Percentiles rank a stretch among this genome's conserved stretches.
phyloP scores from a whole-genome alignment of 495 filamentous ascomycete species.

The Aspergillus affinis region DNA sequence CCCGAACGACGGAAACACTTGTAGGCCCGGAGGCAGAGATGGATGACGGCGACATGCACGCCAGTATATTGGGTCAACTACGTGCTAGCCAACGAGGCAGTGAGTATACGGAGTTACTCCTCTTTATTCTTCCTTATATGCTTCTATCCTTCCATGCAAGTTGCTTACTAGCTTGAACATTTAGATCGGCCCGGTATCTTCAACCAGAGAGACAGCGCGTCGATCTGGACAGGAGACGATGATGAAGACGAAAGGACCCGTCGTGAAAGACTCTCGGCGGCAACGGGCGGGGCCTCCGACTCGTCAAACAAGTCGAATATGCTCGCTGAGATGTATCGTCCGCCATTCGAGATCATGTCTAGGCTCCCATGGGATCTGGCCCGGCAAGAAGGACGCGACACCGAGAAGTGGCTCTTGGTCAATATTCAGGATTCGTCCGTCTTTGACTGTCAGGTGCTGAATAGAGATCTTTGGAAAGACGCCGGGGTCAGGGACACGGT shows the following conservation, averaged over 20 bases:
- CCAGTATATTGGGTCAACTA: constrained; percentile 66
- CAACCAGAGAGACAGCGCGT: constrained; percentile 67
- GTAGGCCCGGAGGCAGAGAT: constrained; percentile 67
- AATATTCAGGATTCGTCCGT: constrained; percentile 91
- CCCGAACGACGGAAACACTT: constrained; percentile 85
- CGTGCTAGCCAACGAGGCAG: constrained; percentile 50
- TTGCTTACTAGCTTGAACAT: constrained; percentile 13
- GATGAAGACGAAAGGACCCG: constrained; percentile 45
- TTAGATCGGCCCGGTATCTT: constrained; percentile 73
- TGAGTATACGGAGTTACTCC: constrained; percentile 33
- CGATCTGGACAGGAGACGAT: constrained; percentile 71
- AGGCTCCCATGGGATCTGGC: constrained; percentile 74
- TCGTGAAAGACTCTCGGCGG: constrained; percentile 53
- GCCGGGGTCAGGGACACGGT: constrained; percentile 72
- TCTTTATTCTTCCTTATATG: neutral
- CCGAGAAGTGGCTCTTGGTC: constrained; percentile 89
- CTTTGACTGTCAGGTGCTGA: constrained; percentile 90
- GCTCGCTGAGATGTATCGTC: constrained; percentile 87
- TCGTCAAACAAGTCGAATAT: constrained; percentile 65
- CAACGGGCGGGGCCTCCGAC: constrained; percentile 74
- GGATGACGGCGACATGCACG: constrained; percentile 60
- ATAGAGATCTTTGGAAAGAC: constrained; percentile 95
- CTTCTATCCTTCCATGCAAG: neutral
- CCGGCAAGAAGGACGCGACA: constrained; percentile 77
- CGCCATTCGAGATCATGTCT: constrained; percentile 84